Base-by-base conservation (phyloP, 495 filamentous ascomycete genomes). In the Podospora pseudopauciseta region DNA sequence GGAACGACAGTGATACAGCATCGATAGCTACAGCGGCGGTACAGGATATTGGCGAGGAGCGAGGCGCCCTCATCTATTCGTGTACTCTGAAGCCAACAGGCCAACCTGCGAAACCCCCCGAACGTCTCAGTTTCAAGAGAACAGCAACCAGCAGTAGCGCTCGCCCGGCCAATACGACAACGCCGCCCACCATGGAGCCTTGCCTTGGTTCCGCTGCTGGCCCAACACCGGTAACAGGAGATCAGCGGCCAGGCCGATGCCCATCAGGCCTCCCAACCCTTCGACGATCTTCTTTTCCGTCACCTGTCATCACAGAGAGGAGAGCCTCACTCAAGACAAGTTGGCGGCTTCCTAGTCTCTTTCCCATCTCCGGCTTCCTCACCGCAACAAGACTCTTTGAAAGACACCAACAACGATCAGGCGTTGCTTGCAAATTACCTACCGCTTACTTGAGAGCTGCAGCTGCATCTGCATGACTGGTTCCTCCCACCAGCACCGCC, bases 191-290 rank as follows among this genome's bases (percentile, higher is more conserved):
- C 61, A 39, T 18, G 59, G 59, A 27, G 59, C 59, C 23, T 61
- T 61, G 59, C 61, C 32, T 20, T 39, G 61, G 56, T 23, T 27
- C 61, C 61, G 39, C 39, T 49, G 19, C 20, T 19, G 19, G 61
- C 28, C 61, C 61, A 63, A 63, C 61, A 63, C 19, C 61, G 34
- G 56, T 59, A 61, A 30, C 59, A 58, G n/a, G 19, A 30, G 59
- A 61, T 61, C 59, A 61, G 27, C 59, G 30, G 59, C 23, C 26
- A 32, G 59, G 59, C 59, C 59, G 59, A 6, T 32, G 59, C 59
- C 26, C 27, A 61, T 61, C 59, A 61, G 59, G 59, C 59, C 59
- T 61, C 59, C 59, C 1, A 30, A 30, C 59, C 20, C 59, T 61
- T 61, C 59, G 59, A 61, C 30, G 7, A 61, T 61, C 59, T 61